Conservation (phyloP, 2,329 filamentous ascomycete genomes). For the Fusarium sp. region DNA sequence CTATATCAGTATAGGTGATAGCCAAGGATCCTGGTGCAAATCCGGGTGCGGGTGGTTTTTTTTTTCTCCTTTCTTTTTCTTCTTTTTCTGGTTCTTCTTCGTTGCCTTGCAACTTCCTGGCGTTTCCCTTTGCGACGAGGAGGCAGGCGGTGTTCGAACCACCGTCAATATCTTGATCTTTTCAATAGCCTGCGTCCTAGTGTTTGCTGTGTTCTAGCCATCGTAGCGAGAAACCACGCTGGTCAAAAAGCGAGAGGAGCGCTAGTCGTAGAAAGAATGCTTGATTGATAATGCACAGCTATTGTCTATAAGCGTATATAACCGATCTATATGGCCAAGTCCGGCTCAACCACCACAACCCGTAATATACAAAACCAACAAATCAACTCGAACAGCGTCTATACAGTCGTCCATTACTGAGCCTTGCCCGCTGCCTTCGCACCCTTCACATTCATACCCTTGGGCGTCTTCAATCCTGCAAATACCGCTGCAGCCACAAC, state of each 20-base stretch:
- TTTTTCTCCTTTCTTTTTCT: slow-evolving; percentile 22
- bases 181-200: background rate
- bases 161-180: background rate
- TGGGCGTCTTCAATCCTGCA: slow-evolving; percentile 74
- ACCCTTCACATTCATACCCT: slow-evolving; percentile 30
- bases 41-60: slow-evolving; percentile 48
- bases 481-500: slow-evolving; percentile 78
- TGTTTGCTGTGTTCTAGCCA: background rate
- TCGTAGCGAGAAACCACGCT: background rate
- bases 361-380: slow-evolving; percentile 4
- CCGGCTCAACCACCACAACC: slow-evolving; percentile 25
- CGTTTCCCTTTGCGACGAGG: background rate
- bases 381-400: background rate
- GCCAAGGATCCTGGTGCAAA: slow-evolving; percentile 54
- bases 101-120: background rate
- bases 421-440: slow-evolving; percentile 37
- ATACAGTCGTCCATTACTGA: slow-evolving; percentile 17
- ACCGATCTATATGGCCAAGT: slow-evolving; percentile 22
- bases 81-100: slow-evolving; percentile 21
- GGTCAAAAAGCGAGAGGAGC: background rate
- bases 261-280: background rate
- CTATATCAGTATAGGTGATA: slow-evolving; percentile 47
- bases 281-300: background rate
- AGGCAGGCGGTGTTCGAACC: background rate
- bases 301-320: slow-evolving; percentile 2